Conservation (phyloP, 805 yeast species). For the Candida vaughaniae region DNA sequence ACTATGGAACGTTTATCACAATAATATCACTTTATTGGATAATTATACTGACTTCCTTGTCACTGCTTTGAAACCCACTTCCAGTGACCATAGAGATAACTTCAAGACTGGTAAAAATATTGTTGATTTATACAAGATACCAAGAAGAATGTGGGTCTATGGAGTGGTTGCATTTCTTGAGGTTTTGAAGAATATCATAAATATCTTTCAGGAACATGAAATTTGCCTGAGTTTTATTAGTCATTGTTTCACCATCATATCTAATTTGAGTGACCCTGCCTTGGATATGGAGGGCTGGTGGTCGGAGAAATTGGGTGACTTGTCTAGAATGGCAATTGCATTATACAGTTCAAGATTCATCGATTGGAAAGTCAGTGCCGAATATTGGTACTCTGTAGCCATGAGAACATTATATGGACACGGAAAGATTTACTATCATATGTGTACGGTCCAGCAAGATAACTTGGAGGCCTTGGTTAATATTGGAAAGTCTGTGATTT, state of each 20-base stretch:
- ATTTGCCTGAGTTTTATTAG: constrained; percentile 73
- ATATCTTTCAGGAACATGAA: constrained; percentile 74
- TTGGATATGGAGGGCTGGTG: constrained; percentile 69
- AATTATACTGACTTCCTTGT: constrained; percentile 71
- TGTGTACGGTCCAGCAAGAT: constrained; percentile 82
- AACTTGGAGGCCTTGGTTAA: constrained; percentile 75
- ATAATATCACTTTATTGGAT: constrained; percentile 63
- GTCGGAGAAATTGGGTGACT: constrained; percentile 84
- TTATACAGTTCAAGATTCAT: constrained; percentile 74
- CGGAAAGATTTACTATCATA: constrained; percentile 84
- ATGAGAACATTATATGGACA: constrained; percentile 75
- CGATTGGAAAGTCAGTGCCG: constrained; percentile 84
- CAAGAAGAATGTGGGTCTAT: constrained; percentile 81
- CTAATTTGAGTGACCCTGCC: constrained; percentile 53
- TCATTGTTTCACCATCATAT: constrained; percentile 63
- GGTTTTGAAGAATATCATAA: constrained; percentile 70
- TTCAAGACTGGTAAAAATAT: constrained; percentile 76
- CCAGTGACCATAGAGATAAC: constrained; percentile 37
- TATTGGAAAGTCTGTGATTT: constrained; percentile 74
- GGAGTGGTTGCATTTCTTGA: constrained; percentile 81
- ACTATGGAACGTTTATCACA: constrained; percentile 70
- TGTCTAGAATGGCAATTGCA: constrained; percentile 86
- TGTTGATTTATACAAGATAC: constrained; percentile 73
- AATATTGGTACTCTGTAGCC: constrained; percentile 77
- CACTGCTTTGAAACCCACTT: constrained; percentile 64